A percentile compares a stretch with the other conserved stretches of the same genome.
These are phyloP conservation scores for Metarhizium robertsii DNA, from an alignment of 2,329 filamentous ascomycete species.

Conservation along the genomic window DNA sequence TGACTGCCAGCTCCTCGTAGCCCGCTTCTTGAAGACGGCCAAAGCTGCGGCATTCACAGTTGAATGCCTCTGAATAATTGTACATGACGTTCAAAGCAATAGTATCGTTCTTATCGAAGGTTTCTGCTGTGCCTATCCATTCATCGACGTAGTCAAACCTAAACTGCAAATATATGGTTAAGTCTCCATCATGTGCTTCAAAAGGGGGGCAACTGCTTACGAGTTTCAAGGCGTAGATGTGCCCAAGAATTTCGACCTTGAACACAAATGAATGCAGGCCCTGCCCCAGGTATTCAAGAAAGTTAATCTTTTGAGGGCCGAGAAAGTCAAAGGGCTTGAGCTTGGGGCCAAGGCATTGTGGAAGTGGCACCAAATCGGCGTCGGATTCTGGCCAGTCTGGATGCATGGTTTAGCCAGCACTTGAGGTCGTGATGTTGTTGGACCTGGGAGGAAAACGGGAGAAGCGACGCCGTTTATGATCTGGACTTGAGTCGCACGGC, in stretches of 20 bases:
- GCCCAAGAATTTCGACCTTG: background rate
- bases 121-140: background rate
- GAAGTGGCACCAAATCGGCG: constrained; percentile 13
- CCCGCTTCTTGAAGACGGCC: constrained; percentile 16
- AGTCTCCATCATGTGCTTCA: too few species aligned
- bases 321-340: constrained; percentile 14
- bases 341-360: constrained; percentile 14
- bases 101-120: background rate
- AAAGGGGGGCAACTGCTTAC: background rate
- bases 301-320: constrained; percentile 14
- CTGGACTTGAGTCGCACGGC: too few species aligned
- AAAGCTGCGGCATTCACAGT: constrained; percentile 15
- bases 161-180: background rate
- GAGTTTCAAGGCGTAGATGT: background rate
- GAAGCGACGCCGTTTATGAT: too few species aligned
- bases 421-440: too few species aligned
- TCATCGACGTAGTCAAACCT: background rate
- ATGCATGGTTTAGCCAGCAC: constrained; percentile 3
- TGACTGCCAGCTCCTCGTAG: constrained; percentile 12
- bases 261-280: constrained; percentile 7
- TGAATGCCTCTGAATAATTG: constrained; percentile 13
- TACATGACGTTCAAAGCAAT: background rate
- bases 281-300: constrained; percentile 10
- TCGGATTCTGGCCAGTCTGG: constrained; percentile 8
- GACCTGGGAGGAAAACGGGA: too few species aligned